A percentile compares a stretch with the other conserved stretches of the same genome.
These are phyloP conservation scores for Cyberlindnera japonica DNA, from an alignment of 805 yeast species.

Conservation along the genomic window DNA sequence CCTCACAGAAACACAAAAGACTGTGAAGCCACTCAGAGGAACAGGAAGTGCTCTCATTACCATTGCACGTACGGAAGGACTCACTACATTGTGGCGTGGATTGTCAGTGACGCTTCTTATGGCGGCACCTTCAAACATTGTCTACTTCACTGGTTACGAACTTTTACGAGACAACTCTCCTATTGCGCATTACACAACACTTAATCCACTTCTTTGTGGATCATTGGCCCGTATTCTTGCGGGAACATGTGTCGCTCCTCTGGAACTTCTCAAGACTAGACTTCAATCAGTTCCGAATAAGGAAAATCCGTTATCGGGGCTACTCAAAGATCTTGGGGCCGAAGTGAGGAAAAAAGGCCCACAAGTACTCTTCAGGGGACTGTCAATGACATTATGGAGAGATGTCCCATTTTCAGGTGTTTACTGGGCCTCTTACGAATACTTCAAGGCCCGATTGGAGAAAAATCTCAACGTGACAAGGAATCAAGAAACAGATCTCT, in stretches of 20 bases:
- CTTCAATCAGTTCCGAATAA: constrained; percentile 79
- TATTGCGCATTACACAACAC: constrained; percentile 33
- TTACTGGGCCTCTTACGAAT: constrained; percentile 89
- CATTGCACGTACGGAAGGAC: constrained; percentile 72
- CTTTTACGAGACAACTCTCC: constrained; percentile 75
- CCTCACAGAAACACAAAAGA: constrained; percentile 27
- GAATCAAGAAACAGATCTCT: constrained; percentile 38
- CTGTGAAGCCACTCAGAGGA: constrained; percentile 41
- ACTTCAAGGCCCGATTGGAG: constrained; percentile 28
- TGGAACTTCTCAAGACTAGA: constrained; percentile 84
- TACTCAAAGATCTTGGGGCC: constrained; percentile 48
- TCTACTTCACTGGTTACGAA: constrained; percentile 93
- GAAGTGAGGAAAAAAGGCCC: constrained; percentile 58
- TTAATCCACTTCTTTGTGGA: constrained; percentile 84
- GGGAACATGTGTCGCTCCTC: constrained; percentile 81
- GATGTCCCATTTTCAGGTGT: constrained; percentile 97
- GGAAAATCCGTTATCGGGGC: constrained; percentile 32
- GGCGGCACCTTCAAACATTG: constrained; percentile 91
- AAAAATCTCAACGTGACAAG: constrained; percentile 6
- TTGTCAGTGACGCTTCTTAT: constrained; percentile 74
- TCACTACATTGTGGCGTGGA: constrained; percentile 82
- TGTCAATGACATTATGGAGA: constrained; percentile 88
- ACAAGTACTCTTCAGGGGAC: constrained; percentile 72
- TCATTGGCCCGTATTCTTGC: constrained; percentile 77
- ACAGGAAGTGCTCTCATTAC: constrained; percentile 70